phyloP scores from a whole-genome alignment of 345 rosid genomes.

The Eucalyptus fibrosa region DNA sequence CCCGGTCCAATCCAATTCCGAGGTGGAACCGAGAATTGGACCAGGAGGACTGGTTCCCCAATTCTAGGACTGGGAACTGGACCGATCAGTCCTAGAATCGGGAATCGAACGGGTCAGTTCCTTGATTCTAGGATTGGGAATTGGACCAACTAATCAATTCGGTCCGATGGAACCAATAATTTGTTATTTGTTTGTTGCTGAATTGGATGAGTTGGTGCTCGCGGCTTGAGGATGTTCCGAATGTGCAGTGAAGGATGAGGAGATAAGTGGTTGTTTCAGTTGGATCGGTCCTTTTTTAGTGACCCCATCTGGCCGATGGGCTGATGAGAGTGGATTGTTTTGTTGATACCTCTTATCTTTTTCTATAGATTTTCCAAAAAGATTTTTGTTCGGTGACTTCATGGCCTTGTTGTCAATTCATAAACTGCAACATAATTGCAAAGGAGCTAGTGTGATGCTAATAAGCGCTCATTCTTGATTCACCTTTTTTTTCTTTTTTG shows the following conservation, averaged over 20 bases:
- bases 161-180: no score
- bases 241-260: background rate
- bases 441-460: background rate
- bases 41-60: no score
- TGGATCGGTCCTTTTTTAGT: background rate
- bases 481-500: background rate
- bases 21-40: no score
- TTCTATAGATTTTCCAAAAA: background rate
- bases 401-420: background rate
- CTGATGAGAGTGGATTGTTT: background rate
- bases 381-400: background rate
- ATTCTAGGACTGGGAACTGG: no score
- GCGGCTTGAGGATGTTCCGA: background rate
- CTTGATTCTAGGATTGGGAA: no score
- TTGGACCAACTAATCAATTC: no score
- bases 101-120: rapidly evolving
- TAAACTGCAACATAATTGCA: background rate
- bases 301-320: background rate
- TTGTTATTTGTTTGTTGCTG: background rate
- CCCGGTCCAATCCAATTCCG: no score
- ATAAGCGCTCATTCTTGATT: background rate
- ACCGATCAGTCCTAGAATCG: no score
- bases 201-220: background rate
- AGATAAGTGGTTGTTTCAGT: background rate
- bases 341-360: background rate